Evolutionary conservation across 805 yeast genomes (phyloP), one percentile per base, ranked within the genome.

Genomic region (Peterozyma xylosa): DNA sequence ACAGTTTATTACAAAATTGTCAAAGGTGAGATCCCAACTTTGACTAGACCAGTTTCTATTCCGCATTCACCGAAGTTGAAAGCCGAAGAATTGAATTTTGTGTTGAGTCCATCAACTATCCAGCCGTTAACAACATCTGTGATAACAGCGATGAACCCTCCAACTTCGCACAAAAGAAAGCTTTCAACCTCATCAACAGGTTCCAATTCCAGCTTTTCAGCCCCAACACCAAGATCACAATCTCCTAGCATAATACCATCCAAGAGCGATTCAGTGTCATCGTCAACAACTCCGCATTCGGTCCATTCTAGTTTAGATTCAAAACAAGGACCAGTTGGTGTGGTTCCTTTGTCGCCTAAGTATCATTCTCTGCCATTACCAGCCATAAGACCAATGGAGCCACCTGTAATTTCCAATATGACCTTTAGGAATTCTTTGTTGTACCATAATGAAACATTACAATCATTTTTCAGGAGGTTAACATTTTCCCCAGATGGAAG

Each of bases 401-500:
- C 65, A 9, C 54, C 60, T 2, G 38, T 58, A 61, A 9, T 35
- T 42, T 21, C 27, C 27, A 21, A 21, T 21, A 21, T 21, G 27
- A 39, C 50, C 39, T 60, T 51, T 49, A 71, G 66, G 46, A 62
- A 60, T n/a, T 60, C 70, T 3, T 67, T 67, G 55, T 57, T 87
- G 5, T 88, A 85, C 54, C 93, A 89, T 56, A 80, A 89, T 48
- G 99, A 91, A 55, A 80, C 95, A 0, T 71, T 91, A 32, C 88
- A 88, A 45, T 85, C 96, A 1, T 93, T 93, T 57, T 93, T 93
- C 67, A 71, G 99, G 48, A 67, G 98, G 48, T 69, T 91, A 44
- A 63, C 82, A 1, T 88, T 91, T 56, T 84, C 96, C 0, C 96
- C 96, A 0, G 97, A 95, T 61, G 99, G 99, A 0, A 70, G 73